Evolutionary conservation across 208 protist species (phyloP), one percentile per base, ranked within the genome.

Genomic region (Wallacemonas sp.): DNA sequence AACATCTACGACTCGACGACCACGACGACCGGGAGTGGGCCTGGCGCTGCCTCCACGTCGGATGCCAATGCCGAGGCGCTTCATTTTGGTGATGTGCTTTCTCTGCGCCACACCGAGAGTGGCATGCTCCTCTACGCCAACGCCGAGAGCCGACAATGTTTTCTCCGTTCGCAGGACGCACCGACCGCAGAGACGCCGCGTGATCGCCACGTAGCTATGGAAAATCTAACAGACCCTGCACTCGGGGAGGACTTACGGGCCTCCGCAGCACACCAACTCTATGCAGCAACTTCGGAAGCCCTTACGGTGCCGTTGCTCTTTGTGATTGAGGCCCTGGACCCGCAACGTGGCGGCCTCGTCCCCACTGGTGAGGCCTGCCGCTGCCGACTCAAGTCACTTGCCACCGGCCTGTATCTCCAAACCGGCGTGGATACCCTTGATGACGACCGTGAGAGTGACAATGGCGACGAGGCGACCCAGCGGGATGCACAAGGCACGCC

Each of bases 21-120:
- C n/a, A n/a, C n/a, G n/a, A n/a, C n/a, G n/a, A n/a, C n/a, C n/a
- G n/a, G n/a, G n/a, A n/a, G n/a, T n/a, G n/a, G n/a, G n/a, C n/a
- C n/a, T n/a, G n/a, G 80, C 66, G 66, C 59, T 11, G 54, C 49
- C 6, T 24, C 44, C 17, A 36, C 26, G 34, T 72, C 14, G 47
- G n/a, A 55, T 27, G 5, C 33, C 26, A 31, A 34, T 1, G 46
- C 62, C 53, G 58, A 62, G 9, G 67, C 64, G 47, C 75, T 84
- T 42, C 81, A 79, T 46, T 80, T 79, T 36, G 77, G 81, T 21
- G 77, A 88, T 60, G 84, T 79, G 62, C 55, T 88, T 38, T 75
- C 66, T 31, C 64, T 84, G 46, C 41, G 75, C 41, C 81, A 84
- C 77, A 84, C 75, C 2, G 77, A 88, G 69, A 70, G 78, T 51